Percentiles rank a stretch among this genome's conserved stretches.
Evolutionary conservation across 2,329 filamentous ascomycete genomes (phyloP).

Genomic region (Lizonia empirigonia): DNA sequence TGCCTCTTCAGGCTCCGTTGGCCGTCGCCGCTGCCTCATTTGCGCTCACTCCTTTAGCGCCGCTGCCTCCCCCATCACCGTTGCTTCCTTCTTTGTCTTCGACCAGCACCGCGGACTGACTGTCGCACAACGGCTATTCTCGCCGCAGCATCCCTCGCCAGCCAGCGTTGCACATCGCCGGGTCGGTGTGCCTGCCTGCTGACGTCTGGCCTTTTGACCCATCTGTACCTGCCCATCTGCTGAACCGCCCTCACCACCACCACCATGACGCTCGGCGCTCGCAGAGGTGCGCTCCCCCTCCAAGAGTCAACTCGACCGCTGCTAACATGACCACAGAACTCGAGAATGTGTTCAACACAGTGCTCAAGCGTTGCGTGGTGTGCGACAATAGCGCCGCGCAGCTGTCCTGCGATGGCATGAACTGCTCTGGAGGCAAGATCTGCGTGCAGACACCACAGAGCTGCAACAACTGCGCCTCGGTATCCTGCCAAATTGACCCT

Average conservation of each 20-base stretch:
- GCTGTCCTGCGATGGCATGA: slow-evolving; percentile 61
- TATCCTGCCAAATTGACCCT: slow-evolving; percentile 57
- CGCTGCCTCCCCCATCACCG: slow-evolving; percentile 4
- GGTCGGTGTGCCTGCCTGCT: slow-evolving; percentile 7
- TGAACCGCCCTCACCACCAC: background rate
- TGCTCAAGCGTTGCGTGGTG: slow-evolving; percentile 65
- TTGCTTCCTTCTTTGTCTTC: slow-evolving; percentile 11
- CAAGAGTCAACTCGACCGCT: background rate
- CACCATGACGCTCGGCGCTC: slow-evolving; percentile 16
- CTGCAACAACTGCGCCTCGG: slow-evolving; percentile 65
- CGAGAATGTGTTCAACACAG: slow-evolving; percentile 46
- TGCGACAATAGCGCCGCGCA: slow-evolving; percentile 54
- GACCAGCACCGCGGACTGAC: slow-evolving; percentile 8
- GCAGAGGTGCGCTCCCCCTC: slow-evolving; percentile 13
- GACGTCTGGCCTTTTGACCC: slow-evolving; percentile 6
- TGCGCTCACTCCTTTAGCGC: slow-evolving; percentile 14
- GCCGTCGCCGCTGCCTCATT: slow-evolving; percentile 15
- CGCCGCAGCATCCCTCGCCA: slow-evolving; percentile 3
- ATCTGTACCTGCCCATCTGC: slow-evolving; percentile 2
- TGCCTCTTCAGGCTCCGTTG: slow-evolving; percentile 16
- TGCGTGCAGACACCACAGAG: slow-evolving; percentile 65
- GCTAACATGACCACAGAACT: slow-evolving; percentile 36
- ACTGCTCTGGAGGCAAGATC: slow-evolving; percentile 60
- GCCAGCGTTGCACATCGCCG: slow-evolving; percentile 6
- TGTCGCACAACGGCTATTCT: slow-evolving; percentile 8